Evolutionary conservation across 2,329 filamentous ascomycete species (phyloP), one percentile per base, ranked within the genome.

Genomic region (Ophiobolus disseminans): DNA sequence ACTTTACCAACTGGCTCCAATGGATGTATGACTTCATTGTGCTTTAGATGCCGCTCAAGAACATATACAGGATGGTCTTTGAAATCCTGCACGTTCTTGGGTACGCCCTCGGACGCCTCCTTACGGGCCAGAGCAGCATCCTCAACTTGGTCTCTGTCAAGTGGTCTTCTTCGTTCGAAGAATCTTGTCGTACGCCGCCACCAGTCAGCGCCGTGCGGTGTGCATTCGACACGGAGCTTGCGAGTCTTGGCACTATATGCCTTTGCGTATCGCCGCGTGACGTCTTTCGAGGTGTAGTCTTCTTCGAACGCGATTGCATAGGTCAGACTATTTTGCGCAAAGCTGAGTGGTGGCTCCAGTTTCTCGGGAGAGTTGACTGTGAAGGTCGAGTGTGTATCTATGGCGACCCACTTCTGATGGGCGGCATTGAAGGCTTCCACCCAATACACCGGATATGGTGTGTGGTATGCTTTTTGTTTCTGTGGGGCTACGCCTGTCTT

Each of bases 201-300:
- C 86, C 86, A 88, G 34, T 54, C 55, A 16, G 76, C 73, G 2
- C 85, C 85, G 32, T 77, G 73, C 36, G 78, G 76, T 1, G 82
- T 85, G 25, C 73, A 76, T 57, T 97, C 94, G 1, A 99, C 82
- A n/a, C 94, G 86, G 49, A 83, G 74, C 56, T 86, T 91, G 17
- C 90, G 83, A 1, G 92, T 96, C 73, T 97, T 97, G 17, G 92
- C 89, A 60, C 91, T 94, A 74, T 88, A 97, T 0, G 88, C 87
- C 71, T 94, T 95, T 1, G 86, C 82, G 67, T 99, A 99, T 13
- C 94, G 85, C 45, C 86, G 82, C 0, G 94, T 99, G 0, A 99
- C 90, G 64, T 99, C 94, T 63, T 83, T 85, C 1, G 86, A 91
- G 11, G 83, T 84, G 2, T 86, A 88, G 57, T 96, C 89, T 10